Base-by-base conservation (phyloP, 2,329 filamentous ascomycete genomes). In the Coniella lustricola region DNA sequence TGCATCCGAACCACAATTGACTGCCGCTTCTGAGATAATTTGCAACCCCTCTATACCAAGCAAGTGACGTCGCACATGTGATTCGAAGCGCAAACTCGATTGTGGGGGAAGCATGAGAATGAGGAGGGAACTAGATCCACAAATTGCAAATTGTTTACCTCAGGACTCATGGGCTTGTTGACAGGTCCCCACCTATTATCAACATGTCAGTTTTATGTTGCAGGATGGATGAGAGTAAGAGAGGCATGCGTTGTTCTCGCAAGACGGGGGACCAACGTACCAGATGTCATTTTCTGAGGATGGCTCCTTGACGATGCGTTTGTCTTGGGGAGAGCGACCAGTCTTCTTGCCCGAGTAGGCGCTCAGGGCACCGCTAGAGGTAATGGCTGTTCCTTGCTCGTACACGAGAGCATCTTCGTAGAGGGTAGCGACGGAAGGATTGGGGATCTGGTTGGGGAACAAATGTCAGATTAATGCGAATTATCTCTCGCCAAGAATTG, bases 291-390 rank as follows among this genome's bases (percentile, higher is more conserved):
- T 84, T 69, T 95, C 84, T 56, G 93, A 97, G 55, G 82, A 76
- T 52, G 84, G 75, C 70, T 98, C 93, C 74, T 94, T 82, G 65
- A 98, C 93, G 65, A 98, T 87, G 68, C 93, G 85, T 84, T 98
- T 98, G 74, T 98, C 93, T 48, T 88, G 84, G 20, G 93, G 93
- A 54, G 93, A 98, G 57, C 93, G 90, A 55, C 93, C 93, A 54
- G 93, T 98, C 82, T 98, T 98, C 62, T 90, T 87, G 62, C 93
- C 93, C 40, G 93, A 97, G 79, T 96, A 98, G 64, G 93, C 93
- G 55, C 90, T 96, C 64, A 98, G 76, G 54, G 93, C 93, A 67
- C 93, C 93, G 60, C 85, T 88, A 22, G 90, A 94, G 59, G 93
- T 95, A 74, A 98, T 96, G 69, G 93, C 93, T 48, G 91, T 94